phyloP scores from a whole-genome alignment of 1,284 basidiomycete species.

The Irpex lacteus region DNA sequence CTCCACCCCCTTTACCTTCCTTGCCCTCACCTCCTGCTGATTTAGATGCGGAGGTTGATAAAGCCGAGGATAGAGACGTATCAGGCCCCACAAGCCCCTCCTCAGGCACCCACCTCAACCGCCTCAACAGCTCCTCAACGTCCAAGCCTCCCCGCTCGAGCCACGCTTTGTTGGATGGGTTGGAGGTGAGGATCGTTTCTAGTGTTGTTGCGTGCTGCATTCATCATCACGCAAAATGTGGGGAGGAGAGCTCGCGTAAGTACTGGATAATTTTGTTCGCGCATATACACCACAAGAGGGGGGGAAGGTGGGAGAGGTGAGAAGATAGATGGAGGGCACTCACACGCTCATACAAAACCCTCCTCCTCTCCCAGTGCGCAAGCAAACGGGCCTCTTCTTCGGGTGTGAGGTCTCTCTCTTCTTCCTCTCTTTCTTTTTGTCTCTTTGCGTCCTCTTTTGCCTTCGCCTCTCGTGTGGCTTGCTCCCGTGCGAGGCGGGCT shows the following conservation, averaged over 20 bases:
- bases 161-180: not conserved
- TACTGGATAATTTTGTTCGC: no score
- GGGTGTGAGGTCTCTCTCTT: not conserved
- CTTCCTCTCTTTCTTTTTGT: not conserved
- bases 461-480: not conserved
- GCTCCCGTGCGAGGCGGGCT: no score
- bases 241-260: no score
- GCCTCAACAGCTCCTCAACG: conserved; percentile 1
- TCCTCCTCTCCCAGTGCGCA: not conserved
- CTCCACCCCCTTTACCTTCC: not conserved
- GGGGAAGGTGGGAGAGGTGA: no score
- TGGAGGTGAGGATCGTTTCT: not conserved
- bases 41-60: no score
- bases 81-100: not conserved
- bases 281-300: no score
- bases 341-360: not conserved
- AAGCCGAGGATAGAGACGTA: no score
- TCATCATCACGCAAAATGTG: no score
- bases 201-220: not conserved
- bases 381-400: not conserved
- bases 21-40: no score
- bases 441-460: not conserved
- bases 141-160: not conserved
- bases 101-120: not conserved
- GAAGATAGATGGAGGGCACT: no score